phyloP scores from a whole-genome alignment of 2,329 filamentous ascomycete species.

The Aspergillus fructus region DNA sequence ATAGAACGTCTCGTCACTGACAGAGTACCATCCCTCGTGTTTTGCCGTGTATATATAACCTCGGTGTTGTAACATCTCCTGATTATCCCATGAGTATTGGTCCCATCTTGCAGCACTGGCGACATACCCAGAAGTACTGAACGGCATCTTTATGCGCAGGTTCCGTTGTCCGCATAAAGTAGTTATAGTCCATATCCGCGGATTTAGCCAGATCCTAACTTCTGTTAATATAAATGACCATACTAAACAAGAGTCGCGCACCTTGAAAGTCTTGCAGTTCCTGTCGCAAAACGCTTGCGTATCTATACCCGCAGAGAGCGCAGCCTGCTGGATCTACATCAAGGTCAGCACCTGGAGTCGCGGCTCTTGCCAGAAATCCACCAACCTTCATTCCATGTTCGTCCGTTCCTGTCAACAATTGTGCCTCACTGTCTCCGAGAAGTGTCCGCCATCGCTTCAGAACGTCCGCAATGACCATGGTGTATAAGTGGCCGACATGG shows the following conservation, averaged over 20 bases:
- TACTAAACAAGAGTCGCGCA: conserved; percentile 22
- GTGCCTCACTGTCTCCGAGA: conserved; percentile 63
- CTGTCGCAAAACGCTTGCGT: conserved; percentile 86
- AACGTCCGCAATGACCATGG: conserved; percentile 86
- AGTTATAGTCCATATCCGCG: conserved; percentile 71
- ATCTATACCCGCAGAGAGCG: conserved; percentile 65
- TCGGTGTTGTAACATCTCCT: conserved; percentile 68
- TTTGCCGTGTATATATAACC: conserved; percentile 80
- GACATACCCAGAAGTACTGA: conserved; percentile 75
- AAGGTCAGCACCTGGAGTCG: conserved; percentile 16
- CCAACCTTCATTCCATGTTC: conserved; percentile 89
- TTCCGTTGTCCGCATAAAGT: conserved; percentile 93
- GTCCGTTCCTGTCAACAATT: conserved; percentile 88
- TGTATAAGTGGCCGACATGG: conserved; percentile 92
- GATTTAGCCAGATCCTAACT: conserved; percentile 63
- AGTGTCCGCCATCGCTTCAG: conserved; percentile 88
- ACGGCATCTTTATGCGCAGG: conserved; percentile 78
- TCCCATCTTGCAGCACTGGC: background rate
- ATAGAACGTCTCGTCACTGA: conserved; percentile 96
- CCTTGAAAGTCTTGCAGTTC: conserved; percentile 75
- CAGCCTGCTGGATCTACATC: conserved; percentile 74
- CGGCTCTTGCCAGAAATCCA: background rate
- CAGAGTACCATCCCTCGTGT: conserved; percentile 94
- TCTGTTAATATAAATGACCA: background rate
- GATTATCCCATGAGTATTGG: conserved; percentile 2